These are phyloP conservation scores for Apiotrichum montevideense DNA, from an alignment of 1,284 basidiomycete species.

Conservation along the genomic window DNA sequence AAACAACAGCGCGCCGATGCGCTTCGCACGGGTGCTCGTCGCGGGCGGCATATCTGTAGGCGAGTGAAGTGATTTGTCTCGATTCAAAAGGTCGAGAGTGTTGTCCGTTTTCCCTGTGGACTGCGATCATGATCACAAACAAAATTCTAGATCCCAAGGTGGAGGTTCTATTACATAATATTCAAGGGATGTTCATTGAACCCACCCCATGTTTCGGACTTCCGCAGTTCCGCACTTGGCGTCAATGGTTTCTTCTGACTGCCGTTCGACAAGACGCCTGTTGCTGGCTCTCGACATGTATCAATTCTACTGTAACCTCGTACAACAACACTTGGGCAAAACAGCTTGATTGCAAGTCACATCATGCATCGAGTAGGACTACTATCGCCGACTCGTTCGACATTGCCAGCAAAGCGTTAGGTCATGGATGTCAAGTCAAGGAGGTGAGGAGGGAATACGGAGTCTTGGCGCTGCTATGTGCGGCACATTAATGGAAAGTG, in stretches of 20 bases:
- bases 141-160: slow-evolving; percentile 9
- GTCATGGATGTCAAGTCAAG: slow-evolving; percentile 10
- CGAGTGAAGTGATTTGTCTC: too few relatives aligned
- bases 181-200: not conserved
- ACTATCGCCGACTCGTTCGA: slow-evolving; percentile 7
- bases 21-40: slow-evolving; percentile 20
- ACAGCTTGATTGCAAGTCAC: slow-evolving; percentile 2
- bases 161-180: not conserved
- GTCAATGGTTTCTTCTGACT: too few relatives aligned
- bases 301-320: too few relatives aligned
- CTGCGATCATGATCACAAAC: not conserved
- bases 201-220: too few relatives aligned
- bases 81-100: too few relatives aligned
- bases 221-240: too few relatives aligned
- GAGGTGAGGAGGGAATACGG: not conserved
- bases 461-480: slow-evolving; percentile 7
- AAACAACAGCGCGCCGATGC: slow-evolving; percentile 77
- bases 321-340: too few relatives aligned
- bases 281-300: too few relatives aligned
- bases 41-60: slow-evolving; percentile 4
- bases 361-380: slow-evolving; percentile 14
- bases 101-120: too few relatives aligned
- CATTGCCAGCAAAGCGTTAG: slow-evolving; percentile 5
- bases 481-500: slow-evolving; percentile 12
- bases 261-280: too few relatives aligned